These are phyloP conservation scores for Carex littledalei DNA, from an alignment of 176 grass and related monocot species.

Conservation along the genomic window DNA sequence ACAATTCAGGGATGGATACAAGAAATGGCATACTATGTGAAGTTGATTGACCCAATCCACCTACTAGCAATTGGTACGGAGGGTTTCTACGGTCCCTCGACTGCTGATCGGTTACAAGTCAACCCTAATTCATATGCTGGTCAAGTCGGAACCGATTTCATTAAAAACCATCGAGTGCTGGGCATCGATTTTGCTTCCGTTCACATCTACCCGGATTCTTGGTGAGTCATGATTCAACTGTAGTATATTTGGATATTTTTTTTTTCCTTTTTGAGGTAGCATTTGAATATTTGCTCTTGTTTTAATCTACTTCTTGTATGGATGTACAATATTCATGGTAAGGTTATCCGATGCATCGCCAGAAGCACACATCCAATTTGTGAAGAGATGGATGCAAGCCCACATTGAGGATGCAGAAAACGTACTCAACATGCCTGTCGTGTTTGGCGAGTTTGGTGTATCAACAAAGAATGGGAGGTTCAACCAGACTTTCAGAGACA, in stretches of 20 bases:
- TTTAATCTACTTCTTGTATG: neutral
- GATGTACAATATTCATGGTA: neutral
- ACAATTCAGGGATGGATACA: constrained; percentile 49
- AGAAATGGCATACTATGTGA: constrained; percentile 69
- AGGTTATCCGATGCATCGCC: constrained; percentile 35
- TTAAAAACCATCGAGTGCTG: constrained; percentile 51
- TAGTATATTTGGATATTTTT: neutral
- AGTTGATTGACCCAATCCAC: constrained; percentile 54
- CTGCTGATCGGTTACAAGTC: constrained; percentile 21
- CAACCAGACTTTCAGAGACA: constrained; percentile 44
- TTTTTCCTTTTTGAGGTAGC: neutral
- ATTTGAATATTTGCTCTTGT: neutral
- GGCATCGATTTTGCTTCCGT: constrained; percentile 67
- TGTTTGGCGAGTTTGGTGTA: constrained; percentile 61
- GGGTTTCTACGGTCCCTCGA: constrained; percentile 63
- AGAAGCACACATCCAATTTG: constrained; percentile 33
- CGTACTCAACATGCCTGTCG: constrained; percentile 43
- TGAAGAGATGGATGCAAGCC: constrained; percentile 40
- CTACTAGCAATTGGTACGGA: constrained; percentile 48
- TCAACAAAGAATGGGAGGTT: constrained; percentile 31
- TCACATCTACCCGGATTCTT: constrained; percentile 64
- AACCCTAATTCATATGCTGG: constrained; percentile 46
- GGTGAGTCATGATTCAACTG: constrained; percentile 21
- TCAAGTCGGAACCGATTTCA: constrained; percentile 54
- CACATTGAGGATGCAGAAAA: constrained; percentile 49